A percentile compares a stretch with the other conserved stretches of the same genome.
phyloP scores from a whole-genome alignment of 441 rosid species.

The Gossypium schwendimanii region DNA sequence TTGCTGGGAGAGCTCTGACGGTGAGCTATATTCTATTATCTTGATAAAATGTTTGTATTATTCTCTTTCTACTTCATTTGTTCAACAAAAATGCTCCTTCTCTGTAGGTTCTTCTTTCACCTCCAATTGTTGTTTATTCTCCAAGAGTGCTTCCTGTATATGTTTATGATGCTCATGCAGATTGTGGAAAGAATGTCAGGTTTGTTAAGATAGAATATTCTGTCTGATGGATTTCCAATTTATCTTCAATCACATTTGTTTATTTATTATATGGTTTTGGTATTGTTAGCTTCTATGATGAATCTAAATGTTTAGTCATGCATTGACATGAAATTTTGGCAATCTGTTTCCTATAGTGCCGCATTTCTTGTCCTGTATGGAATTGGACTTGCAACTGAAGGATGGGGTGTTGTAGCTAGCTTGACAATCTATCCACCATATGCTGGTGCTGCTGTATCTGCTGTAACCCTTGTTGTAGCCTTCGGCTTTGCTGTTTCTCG shows the following conservation, averaged over 20 bases:
- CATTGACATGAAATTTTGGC: conserved; percentile 19
- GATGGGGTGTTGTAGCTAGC: conserved; percentile 99
- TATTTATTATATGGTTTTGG: background rate
- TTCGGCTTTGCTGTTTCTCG: conserved; percentile 99
- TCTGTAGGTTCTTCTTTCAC: conserved; percentile 94
- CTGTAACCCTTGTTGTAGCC: conserved; percentile 94
- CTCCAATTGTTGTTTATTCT: conserved; percentile 98
- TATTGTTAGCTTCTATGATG: background rate
- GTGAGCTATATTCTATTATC: conserved; percentile 43
- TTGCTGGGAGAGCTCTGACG: conserved; percentile 97
- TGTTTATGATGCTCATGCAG: conserved; percentile 99
- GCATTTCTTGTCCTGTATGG: conserved; percentile 98
- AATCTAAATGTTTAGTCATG: conserved; percentile 2
- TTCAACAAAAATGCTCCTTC: conserved; percentile 9
- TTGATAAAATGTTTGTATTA: conserved; percentile 10
- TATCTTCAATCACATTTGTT: background rate
- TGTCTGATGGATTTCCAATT: conserved; percentile 7
- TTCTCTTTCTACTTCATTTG: conserved; percentile 15
- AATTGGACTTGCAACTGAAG: conserved; percentile 97
- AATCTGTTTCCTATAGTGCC: conserved; percentile 43
- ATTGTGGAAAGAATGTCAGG: conserved; percentile 99
- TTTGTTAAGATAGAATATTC: conserved; percentile 31
- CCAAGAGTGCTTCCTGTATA: conserved; percentile 98
- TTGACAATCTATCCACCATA: conserved; percentile 96
- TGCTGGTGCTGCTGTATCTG: conserved; percentile 99